Evolutionary conservation across 1,139 yeast genomes (phyloP).

Genomic region (Williopsis jadinii): DNA sequence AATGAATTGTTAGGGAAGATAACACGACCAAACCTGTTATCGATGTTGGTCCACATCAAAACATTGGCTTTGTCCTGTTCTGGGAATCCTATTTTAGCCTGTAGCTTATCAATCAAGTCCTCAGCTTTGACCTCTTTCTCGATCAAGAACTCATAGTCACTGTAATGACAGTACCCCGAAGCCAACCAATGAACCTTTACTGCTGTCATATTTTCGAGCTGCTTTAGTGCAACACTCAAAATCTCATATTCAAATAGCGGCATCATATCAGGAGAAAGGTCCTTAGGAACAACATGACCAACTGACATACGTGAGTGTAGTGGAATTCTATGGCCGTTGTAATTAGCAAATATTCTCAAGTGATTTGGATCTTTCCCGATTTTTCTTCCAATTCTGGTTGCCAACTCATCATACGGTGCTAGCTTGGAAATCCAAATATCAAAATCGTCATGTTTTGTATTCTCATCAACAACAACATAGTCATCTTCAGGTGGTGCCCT

Average conservation of each 20-base stretch:
- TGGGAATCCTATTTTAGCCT: conserved; percentile 46
- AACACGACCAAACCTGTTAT: conserved; percentile 28
- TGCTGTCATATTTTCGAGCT: conserved; percentile 68
- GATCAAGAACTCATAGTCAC: conserved; percentile 61
- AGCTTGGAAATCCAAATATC: conserved; percentile 67
- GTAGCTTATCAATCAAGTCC: conserved; percentile 51
- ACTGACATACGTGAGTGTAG: conserved; percentile 29
- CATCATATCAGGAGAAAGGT: conserved; percentile 39
- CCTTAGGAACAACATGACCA: conserved; percentile 38
- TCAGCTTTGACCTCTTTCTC: conserved; percentile 52
- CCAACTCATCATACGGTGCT: conserved; percentile 52
- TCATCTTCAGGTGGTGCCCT: conserved; percentile 43
- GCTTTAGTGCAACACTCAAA: conserved; percentile 64
- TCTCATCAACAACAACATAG: conserved; percentile 32
- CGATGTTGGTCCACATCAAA: conserved; percentile 34
- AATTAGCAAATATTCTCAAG: conserved; percentile 58
- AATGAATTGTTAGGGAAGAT: conserved; percentile 24
- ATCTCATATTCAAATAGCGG: conserved; percentile 65
- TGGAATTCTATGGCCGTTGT: conserved; percentile 44
- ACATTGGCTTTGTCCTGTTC: conserved; percentile 43
- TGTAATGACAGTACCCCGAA: conserved; percentile 56
- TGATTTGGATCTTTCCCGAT: conserved; percentile 53
- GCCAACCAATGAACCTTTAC: conserved; percentile 60
- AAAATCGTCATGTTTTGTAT: conserved; percentile 24
- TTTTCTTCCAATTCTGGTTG: conserved; percentile 47